Conservation (phyloP, 257 asterid species). For the Henckelia pumila region DNA sequence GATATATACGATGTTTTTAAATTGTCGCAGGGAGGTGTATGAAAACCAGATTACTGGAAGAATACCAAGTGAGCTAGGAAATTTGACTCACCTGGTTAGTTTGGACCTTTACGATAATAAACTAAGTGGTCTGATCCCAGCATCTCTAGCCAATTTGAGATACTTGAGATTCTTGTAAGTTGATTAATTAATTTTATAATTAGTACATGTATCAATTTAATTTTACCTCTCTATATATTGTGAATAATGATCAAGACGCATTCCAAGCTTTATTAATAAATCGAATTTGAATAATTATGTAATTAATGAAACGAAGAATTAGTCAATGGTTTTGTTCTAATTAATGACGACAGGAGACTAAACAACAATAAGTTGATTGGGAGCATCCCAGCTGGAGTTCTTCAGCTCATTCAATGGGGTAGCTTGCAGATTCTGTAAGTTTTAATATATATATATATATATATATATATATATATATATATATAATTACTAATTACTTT, state of each 20-base stretch:
- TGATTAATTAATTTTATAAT: not conserved
- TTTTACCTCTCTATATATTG: too few species aligned
- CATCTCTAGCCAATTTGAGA: constrained; percentile 38
- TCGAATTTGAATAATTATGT: too few species aligned
- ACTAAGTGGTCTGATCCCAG: constrained; percentile 39
- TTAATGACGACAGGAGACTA: constrained; percentile 37
- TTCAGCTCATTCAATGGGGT: constrained; percentile 32
- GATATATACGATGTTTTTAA: too few species aligned
- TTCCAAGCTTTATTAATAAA: too few species aligned
- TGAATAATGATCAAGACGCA: too few species aligned
- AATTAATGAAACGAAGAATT: too few species aligned
- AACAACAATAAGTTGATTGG: constrained; percentile 38
- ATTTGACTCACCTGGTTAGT: constrained; percentile 30
- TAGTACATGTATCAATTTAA: too few species aligned
- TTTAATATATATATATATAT: too few species aligned
- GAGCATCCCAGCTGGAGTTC: constrained; percentile 26
- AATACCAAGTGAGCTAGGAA: constrained; percentile 42
- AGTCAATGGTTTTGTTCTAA: too few species aligned
- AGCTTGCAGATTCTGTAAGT: constrained; percentile 37
- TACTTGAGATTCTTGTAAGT: constrained; percentile 33
- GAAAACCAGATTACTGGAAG: constrained; percentile 30
- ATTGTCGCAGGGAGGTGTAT: constrained; percentile 21
- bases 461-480: too few species aligned
- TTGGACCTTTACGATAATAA: constrained; percentile 31
- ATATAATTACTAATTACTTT: too few species aligned